phyloP scores from a whole-genome alignment of 2,329 filamentous ascomycete genomes.

The Hymenoscyphus linearis region DNA sequence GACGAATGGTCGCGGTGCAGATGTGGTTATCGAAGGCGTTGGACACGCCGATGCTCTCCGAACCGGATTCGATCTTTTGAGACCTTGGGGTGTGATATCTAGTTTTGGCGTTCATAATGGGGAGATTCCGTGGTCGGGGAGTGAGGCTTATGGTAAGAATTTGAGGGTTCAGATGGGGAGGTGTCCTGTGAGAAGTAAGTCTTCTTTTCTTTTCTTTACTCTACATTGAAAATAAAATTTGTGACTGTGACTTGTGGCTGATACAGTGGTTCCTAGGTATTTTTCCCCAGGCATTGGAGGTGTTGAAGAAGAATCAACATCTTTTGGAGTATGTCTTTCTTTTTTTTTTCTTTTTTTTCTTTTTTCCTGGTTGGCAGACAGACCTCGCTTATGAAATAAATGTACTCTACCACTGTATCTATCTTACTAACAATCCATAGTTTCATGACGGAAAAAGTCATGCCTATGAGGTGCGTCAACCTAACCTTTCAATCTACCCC shows the following conservation, averaged over 20 bases:
- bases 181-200: conserved; percentile 66
- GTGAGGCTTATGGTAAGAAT: conserved; percentile 66
- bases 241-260: conserved; percentile 67
- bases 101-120: conserved; percentile 73
- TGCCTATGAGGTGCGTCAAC: conserved; percentile 50
- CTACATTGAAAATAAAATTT: no score
- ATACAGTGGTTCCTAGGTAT: conserved; percentile 52
- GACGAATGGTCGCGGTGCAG: conserved; percentile 76
- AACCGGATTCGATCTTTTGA: conserved; percentile 65
- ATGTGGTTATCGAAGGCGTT: conserved; percentile 77
- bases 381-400: not conserved
- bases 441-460: conserved; percentile 73
- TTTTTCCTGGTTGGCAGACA: no score
- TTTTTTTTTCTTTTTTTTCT: no score
- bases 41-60: conserved; percentile 63
- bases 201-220: conserved; percentile 55
- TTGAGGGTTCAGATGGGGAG: conserved; percentile 67
- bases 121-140: conserved; percentile 60
- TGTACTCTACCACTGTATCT: not conserved
- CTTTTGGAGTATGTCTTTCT: conserved; percentile 54
- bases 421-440: conserved; percentile 40
- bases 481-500: not conserved
- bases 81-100: conserved; percentile 68
- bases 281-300: conserved; percentile 58
- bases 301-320: conserved; percentile 62